Evolutionary conservation across 345 rosid genomes (phyloP).

Genomic region (Conringia planisiliqua): DNA sequence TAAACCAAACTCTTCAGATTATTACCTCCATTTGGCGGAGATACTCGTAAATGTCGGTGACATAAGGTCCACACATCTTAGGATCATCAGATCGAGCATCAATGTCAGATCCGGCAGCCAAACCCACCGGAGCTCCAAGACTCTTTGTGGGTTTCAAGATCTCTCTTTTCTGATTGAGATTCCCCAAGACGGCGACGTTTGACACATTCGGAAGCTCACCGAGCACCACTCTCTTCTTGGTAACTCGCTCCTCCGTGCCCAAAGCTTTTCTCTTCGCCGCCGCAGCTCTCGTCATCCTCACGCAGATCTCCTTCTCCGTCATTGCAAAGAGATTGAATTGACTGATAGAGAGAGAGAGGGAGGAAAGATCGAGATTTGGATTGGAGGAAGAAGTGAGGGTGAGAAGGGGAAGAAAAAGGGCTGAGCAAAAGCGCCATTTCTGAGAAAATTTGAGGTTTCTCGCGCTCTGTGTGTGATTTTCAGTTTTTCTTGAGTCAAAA

Average conservation of each 20-base stretch:
- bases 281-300: constrained; percentile 25
- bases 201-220: constrained; percentile 21
- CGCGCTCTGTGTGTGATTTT: constrained; percentile 20
- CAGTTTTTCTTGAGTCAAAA: constrained; percentile 10
- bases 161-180: constrained; percentile 18
- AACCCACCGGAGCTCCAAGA: not conserved
- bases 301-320: constrained; percentile 7
- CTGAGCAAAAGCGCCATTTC: constrained; percentile 30
- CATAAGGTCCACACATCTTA: constrained; percentile 37
- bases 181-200: not conserved
- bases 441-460: not conserved
- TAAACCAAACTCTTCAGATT: not conserved
- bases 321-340: constrained; percentile 5
- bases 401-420: constrained; percentile 17
- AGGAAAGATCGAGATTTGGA: not conserved
- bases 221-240: constrained; percentile 29
- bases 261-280: constrained; percentile 27
- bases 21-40: constrained; percentile 29
- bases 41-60: constrained; percentile 18
- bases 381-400: constrained; percentile 6
- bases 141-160: constrained; percentile 3
- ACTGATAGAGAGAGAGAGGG: not conserved
- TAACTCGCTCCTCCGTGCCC: not conserved
- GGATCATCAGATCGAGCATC: constrained; percentile 34
- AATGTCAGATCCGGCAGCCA: not conserved